These are phyloP conservation scores for Salix udensis DNA, from an alignment of 345 rosid species.

Conservation along the genomic window DNA sequence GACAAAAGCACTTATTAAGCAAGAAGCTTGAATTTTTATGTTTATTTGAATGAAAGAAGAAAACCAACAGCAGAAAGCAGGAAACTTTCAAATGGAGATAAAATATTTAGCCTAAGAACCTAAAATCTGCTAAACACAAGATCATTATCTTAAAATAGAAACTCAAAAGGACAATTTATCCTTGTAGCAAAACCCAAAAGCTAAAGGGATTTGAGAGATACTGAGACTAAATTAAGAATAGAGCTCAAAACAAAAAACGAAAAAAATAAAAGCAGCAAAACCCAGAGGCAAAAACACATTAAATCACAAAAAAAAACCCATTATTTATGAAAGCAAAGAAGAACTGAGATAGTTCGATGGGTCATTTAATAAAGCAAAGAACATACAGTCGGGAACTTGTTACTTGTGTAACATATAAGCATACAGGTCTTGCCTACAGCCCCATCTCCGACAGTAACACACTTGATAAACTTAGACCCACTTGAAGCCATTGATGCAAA, in stretches of 20 bases:
- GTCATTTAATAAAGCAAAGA: not conserved
- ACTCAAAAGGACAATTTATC: not conserved
- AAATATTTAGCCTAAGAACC: not conserved
- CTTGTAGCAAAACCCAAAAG: not conserved
- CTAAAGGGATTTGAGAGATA: not conserved
- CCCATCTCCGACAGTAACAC: conserved; percentile 83
- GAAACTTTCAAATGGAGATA: not conserved
- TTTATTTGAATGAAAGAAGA: not conserved
- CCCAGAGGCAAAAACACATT: conserved; percentile 35
- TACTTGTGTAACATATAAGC: conserved; percentile 82
- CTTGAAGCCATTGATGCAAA: conserved; percentile 52
- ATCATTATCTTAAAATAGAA: not conserved
- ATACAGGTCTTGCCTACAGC: conserved; percentile 87
- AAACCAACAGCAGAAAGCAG: not conserved
- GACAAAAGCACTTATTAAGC: too few species aligned
- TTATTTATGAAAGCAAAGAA: conserved; percentile 1
- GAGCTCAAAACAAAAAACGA: conserved; percentile 1
- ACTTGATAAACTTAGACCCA: conserved; percentile 75
- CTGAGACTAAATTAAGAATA: conserved; percentile 7
- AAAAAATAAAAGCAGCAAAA: conserved; percentile 40
- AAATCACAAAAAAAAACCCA: conserved; percentile 2
- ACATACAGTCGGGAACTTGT: conserved; percentile 81
- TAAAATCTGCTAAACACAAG: not conserved
- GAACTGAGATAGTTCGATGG: conserved; percentile 15
- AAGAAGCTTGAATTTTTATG: not conserved